Conservation (phyloP, 495 filamentous ascomycete species). For the Penicillium angulare region DNA sequence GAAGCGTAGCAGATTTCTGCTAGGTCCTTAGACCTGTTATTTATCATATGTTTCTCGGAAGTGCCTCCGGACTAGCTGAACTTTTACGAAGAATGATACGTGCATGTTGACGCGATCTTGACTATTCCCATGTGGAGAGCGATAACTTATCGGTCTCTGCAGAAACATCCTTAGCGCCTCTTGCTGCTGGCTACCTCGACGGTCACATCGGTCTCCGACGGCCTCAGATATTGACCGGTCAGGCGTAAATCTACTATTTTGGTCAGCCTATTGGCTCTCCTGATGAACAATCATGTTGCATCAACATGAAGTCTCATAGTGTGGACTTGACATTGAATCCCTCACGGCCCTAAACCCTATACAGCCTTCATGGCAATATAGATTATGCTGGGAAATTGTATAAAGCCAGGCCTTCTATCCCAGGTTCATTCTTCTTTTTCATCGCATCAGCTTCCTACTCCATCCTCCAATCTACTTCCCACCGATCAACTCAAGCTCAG, state of each 20-base stretch:
- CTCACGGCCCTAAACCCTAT: background rate
- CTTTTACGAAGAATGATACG: background rate
- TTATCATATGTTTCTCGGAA: too few relatives aligned
- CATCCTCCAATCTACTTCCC: background rate
- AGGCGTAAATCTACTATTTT: background rate
- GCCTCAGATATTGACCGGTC: constrained; percentile 2
- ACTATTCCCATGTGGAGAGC: constrained; percentile 2
- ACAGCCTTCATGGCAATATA: too few relatives aligned
- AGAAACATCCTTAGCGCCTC: background rate
- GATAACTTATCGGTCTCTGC: constrained; percentile 6
- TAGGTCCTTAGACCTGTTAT: too few relatives aligned
- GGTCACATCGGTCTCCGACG: constrained; percentile 18
- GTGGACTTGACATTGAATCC: background rate
- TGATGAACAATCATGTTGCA: constrained; percentile 12
- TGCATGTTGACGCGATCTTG: background rate
- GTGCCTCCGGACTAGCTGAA: too few relatives aligned
- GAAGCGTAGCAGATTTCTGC: background rate
- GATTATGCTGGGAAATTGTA: too few relatives aligned
- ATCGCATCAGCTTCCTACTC: background rate
- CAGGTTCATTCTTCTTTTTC: background rate
- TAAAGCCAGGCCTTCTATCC: background rate
- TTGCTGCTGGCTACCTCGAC: background rate
- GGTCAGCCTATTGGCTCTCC: background rate
- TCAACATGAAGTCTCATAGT: constrained; percentile 1
- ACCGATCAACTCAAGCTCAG: background rate